Evolutionary conservation across 2,329 filamentous ascomycete genomes (phyloP), one percentile per base, ranked within the genome.

Genomic region (Ophiostoma quercus): DNA sequence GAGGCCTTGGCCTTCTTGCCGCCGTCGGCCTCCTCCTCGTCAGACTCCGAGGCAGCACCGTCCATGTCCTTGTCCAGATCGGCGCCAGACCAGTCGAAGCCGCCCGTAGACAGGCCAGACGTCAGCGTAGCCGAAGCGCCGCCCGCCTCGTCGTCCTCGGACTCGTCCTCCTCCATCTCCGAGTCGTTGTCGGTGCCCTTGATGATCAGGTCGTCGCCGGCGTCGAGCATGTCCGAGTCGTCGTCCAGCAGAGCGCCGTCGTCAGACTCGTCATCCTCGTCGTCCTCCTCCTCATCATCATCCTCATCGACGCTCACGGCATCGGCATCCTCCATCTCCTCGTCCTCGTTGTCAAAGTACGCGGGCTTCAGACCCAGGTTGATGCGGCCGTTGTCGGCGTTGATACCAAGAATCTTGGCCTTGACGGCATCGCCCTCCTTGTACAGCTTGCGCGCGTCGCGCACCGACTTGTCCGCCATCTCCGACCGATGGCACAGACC

Each of bases 331-430:
- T 81, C 83, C 69, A 84, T 84, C 32, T 82, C 84, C 25, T 84
- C 86, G 19, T 82, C 84, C 34, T 81, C 67, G 14, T 68, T 32
- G n/a, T 39, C 47, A 76, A 99, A 94, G 76, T 97, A 92, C 11
- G 92, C 96, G 51, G 95, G 92, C 80, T 98, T 99, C 71, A 99
- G 82, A 1, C 94, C 92, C 75, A 99, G 92, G 75, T 87, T 96
- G 75, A 99, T 90, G 75, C 90, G 89, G 77, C 89, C 89, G 78
- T 91, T 90, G 74, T 89, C 84, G 4, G 81, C 76, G 74, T 98
- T 90, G 67, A 99, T 83, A 75, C 90, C 91, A 67, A 98, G 79
- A 19, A 99, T 84, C 77, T 92, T 91, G 16, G 94, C 94, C 82
- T 98, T 98, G 73, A 99, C 95, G n/a, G 84, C 82, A 79, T 99